A percentile compares a stretch with the other conserved stretches of the same genome.
Evolutionary conservation across 768 basidiomycete genomes (phyloP).

Genomic region (Rhodotorula diobovata): DNA sequence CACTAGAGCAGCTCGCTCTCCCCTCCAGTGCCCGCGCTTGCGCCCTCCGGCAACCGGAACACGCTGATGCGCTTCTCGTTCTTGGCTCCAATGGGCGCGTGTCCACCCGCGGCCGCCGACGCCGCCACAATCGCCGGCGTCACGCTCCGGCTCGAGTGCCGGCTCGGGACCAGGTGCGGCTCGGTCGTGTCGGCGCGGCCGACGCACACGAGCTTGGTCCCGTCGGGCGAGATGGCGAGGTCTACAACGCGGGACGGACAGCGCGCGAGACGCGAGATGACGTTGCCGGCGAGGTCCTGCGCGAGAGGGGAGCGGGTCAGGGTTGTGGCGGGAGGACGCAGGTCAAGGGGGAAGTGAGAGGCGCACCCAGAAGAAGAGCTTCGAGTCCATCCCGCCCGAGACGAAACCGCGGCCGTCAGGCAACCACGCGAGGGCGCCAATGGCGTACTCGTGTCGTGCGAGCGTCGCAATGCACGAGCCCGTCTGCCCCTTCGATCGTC

Average conservation of each 20-base stretch:
- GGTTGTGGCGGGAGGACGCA: neutral
- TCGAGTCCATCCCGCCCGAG: conserved; percentile 79
- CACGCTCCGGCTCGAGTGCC: conserved; percentile 18
- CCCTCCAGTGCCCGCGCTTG: neutral
- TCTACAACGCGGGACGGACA: conserved; percentile 77
- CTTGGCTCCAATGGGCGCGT: conserved; percentile 16
- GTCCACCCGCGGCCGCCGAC: neutral
- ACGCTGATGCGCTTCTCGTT: conserved; percentile 61
- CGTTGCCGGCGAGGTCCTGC: conserved; percentile 71
- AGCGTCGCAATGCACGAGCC: conserved; percentile 62
- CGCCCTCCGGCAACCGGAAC: conserved; percentile 60
- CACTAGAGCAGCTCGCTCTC: conserved; percentile 65
- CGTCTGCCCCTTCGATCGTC: conserved; percentile 53
- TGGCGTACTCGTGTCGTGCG: conserved; percentile 73
- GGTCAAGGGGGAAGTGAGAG: neutral
- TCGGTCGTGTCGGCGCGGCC: conserved; percentile 51
- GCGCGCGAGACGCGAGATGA: conserved; percentile 64
- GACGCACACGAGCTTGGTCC: conserved; percentile 74
- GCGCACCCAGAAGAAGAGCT: conserved; percentile 73
- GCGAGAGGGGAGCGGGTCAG: conserved; percentile 21
- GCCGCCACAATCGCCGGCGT: conserved; percentile 15
- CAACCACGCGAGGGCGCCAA: conserved; percentile 80
- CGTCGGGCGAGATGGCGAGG: conserved; percentile 80
- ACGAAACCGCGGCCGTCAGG: conserved; percentile 85
- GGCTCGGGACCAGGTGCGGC: conserved; percentile 33